Percentiles rank a stretch among this genome's conserved stretches.
phyloP scores from a whole-genome alignment of 345 rosid species.

The Melaleuca quinquenervia region DNA sequence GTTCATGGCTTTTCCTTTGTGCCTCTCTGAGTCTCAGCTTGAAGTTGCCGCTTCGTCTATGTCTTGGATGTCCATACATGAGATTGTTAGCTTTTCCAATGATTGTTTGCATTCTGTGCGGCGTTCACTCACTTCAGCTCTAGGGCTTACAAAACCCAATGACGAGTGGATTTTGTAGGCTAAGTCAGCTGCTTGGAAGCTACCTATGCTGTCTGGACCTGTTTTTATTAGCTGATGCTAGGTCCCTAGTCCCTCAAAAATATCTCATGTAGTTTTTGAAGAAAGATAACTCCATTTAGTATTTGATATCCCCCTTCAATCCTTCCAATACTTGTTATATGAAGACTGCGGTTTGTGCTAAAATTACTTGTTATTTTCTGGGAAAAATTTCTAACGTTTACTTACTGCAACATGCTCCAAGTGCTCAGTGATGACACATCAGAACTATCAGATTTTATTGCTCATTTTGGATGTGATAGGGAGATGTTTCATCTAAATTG shows the following conservation, averaged over 20 bases:
- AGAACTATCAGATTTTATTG: neutral
- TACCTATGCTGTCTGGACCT: neutral
- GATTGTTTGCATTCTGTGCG: neutral
- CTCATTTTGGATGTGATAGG: neutral
- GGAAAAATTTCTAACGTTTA: neutral
- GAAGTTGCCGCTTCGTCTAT: neutral
- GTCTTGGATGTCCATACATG: neutral
- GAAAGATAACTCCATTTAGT: neutral
- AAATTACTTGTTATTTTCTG: neutral
- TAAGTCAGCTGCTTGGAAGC: neutral
- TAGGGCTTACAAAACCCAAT: neutral
- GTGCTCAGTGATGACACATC: neutral
- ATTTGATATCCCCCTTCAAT: neutral
- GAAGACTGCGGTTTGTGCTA: neutral
- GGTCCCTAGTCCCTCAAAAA: neutral
- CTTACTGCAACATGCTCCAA: neutral
- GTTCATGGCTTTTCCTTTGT: neutral
- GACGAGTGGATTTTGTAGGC: neutral
- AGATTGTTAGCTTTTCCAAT: neutral
- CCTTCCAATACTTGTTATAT: neutral
- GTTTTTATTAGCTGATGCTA: neutral
- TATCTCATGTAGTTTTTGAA: neutral
- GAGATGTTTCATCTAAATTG: neutral
- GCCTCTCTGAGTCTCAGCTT: neutral
- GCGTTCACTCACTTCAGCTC: neutral